Base-by-base conservation (phyloP, 352 stramenopile genomes). In the Pythium biforme region DNA sequence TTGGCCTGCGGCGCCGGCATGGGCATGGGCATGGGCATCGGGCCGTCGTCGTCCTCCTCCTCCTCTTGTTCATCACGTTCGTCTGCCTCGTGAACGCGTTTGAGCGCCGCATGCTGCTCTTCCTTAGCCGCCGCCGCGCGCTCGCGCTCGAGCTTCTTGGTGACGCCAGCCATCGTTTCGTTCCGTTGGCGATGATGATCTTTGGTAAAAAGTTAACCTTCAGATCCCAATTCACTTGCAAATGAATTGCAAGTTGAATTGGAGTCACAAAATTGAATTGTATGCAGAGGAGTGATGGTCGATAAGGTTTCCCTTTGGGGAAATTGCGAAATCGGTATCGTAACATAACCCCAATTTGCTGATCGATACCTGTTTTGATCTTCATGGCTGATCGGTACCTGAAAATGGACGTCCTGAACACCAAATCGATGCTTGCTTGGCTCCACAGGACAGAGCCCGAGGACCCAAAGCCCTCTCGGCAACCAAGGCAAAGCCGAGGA, bases 1-100 rank as follows among this genome's bases (percentile, higher is more conserved):
- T 74, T 73, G 6, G 52, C 41, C 34, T 56, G 39, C 9, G 71
- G 55, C 20, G 55, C 58, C 5, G 74, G 70, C 46, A 78, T 62
- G 0, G 84, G 81, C 75, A 91, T 80, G 23, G 85, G 83, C 40
- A 92, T 81, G 25, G 86, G 83, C 37, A 72, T 72, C n/a, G 63
- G 59, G 0, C 72, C 81, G 10, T 77, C 80, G 20, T 90, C 79
- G 8, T 83, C 72, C 7, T 47, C 40, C 19, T 47, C 40, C 17
- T 47, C 40, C 10, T 47, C 81, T 77, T 79, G 19, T 89, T 75
- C 17, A 7, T 43, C 17, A n/a, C 22, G 4, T 39, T 39, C 25
- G 4, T 53, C 47, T 22, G 11, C 55, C 20, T 53, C 33, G 20
- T 46, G 50, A 9, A 26, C 10, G 9, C 33, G 48, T 29, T 40